These are phyloP conservation scores for Dipodascus albidus DNA, from an alignment of 805 yeast species.

Conservation along the genomic window DNA sequence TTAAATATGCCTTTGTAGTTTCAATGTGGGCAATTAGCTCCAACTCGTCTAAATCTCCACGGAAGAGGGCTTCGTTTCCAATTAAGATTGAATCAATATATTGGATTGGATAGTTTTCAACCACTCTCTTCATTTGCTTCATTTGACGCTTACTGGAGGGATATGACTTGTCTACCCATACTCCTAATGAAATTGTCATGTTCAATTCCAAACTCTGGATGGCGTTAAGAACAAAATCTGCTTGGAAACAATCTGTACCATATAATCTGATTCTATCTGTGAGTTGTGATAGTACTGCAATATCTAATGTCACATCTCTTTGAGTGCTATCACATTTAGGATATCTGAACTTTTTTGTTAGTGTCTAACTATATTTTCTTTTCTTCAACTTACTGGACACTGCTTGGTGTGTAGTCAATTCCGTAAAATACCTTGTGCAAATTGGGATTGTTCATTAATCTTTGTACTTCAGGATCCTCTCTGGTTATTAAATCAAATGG, in stretches of 20 bases:
- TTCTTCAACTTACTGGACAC: conserved; percentile 24
- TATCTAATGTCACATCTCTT: conserved; percentile 42
- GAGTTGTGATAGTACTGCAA: conserved; percentile 44
- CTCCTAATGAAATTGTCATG: conserved; percentile 48
- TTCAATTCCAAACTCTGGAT: conserved; percentile 39
- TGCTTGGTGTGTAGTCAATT: conserved; percentile 46
- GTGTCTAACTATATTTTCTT: background rate
- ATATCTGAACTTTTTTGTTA: conserved; percentile 11
- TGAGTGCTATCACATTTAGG: conserved; percentile 42
- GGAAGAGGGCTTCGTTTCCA: conserved; percentile 52
- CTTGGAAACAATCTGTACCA: conserved; percentile 54
- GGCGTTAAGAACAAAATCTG: conserved; percentile 39
- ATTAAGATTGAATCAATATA: conserved; percentile 41
- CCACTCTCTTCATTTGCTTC: conserved; percentile 30
- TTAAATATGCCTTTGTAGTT: conserved; percentile 30
- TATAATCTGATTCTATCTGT: conserved; percentile 47
- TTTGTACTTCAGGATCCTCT: conserved; percentile 22
- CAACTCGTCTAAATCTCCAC: conserved; percentile 34
- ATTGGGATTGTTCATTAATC: conserved; percentile 27
- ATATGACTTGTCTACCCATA: conserved; percentile 45
- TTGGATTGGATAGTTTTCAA: conserved; percentile 33
- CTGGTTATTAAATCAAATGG: background rate
- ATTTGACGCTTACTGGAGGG: conserved; percentile 37
- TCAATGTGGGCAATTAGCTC: conserved; percentile 33
- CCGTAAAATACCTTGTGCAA: conserved; percentile 39